Conservation (phyloP, 1,284 basidiomycete species). For the Wolfiporia cocos region DNA sequence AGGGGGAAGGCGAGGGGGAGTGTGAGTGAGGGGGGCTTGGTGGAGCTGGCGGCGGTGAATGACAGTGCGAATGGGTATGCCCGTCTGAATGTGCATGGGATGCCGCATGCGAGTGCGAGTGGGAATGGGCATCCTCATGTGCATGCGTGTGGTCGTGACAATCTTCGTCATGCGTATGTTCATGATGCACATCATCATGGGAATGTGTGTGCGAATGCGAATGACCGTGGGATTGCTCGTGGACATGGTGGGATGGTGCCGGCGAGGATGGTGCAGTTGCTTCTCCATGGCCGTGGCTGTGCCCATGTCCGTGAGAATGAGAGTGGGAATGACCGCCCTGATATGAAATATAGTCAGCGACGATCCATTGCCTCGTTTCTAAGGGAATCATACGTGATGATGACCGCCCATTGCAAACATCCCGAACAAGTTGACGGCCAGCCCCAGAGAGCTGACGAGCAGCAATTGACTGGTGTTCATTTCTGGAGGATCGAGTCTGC, state of each 20-base stretch:
- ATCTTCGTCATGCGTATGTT: constrained; percentile 6
- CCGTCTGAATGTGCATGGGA: constrained; percentile 22
- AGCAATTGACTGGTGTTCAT: constrained; percentile 97
- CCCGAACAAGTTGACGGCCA: constrained; percentile 94
- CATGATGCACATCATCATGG: constrained; percentile 17
- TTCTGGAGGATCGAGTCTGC: constrained; percentile 88
- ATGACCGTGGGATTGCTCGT: no score
- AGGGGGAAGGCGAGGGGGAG: constrained; percentile 9
- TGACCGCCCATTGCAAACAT: constrained; percentile 99
- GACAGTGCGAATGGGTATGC: constrained; percentile 18
- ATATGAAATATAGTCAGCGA: constrained; percentile 4
- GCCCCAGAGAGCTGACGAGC: constrained; percentile 83
- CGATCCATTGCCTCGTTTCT: no score
- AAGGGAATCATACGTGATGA: no score
- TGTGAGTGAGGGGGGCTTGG: no score
- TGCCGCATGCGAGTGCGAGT: constrained; percentile 24
- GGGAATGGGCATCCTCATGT: constrained; percentile 15
- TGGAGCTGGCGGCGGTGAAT: constrained; percentile 1
- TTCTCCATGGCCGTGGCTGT: constrained; percentile 24
- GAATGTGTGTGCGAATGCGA: constrained; percentile 7
- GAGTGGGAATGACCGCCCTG: constrained; percentile 48
- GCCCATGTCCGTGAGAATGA: constrained; percentile 32
- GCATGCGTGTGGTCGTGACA: no score
- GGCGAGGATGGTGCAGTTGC: constrained; percentile 11
- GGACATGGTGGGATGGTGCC: constrained; percentile 6